Evolutionary conservation across 371 early-diverging fungal genomes (phyloP), one percentile per base, ranked within the genome.

Genomic region (Phascolomyces articulosus): DNA sequence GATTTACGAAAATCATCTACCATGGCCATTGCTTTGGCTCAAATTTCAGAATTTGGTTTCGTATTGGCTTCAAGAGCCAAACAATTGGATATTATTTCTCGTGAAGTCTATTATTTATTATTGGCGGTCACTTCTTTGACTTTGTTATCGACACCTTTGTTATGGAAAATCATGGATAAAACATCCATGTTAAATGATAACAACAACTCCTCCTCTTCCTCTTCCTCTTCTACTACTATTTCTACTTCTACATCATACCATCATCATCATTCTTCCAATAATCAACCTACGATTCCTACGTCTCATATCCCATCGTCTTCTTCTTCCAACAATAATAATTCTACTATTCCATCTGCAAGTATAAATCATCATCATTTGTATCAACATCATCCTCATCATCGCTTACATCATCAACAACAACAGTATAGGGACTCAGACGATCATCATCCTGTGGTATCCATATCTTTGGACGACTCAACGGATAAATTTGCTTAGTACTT

Each of bases 41-140:
- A 89, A 55, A 82, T 89, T 26, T 82, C 83, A 11, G 89, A 89
- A 66, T 89, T 88, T 62, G 81, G 77, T 3, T 89, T 87, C 72
- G 85, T 89, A 2, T 63, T 89, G 1, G 86, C 86, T 2, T 82
- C 85, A 28, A 72, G 83, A 40, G 87, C 85, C 13, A 89, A 89
- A 62, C 77, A 80, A 61, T 69, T 80, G 10, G 68, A 73, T 13
- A 80, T 86, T 49, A 80, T 88, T 18, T 72, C 83, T 1, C 70
- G 88, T 13, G 89, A 89, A 64, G 77, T 80, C 3, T 89, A 83
- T 58, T 87, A 87, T 72, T 60, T 87, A 16, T 66, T 89, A 44
- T 55, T 88, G 26, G 87, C 82, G 6, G 72, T 79, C 9, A 86
- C 89, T 0, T 71, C 85, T 1, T 63, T 89, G 18, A 80, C 85